phyloP scores from a whole-genome alignment of 768 basidiomycete species.

The Grammothele lineata region DNA sequence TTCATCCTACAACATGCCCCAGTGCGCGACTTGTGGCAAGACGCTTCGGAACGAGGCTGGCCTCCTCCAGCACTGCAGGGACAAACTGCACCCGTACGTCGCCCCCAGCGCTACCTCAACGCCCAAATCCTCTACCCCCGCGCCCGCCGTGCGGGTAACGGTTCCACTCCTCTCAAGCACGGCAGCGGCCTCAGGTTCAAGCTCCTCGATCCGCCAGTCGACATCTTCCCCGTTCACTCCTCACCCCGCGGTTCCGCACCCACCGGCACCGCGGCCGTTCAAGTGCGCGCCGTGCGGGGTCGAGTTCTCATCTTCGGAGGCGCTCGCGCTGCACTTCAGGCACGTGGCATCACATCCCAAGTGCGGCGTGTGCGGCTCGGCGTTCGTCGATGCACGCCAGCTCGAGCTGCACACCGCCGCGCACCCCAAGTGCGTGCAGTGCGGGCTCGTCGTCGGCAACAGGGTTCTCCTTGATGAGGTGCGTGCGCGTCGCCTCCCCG shows the following conservation, averaged over 20 bases:
- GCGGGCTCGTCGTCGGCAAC: constrained; percentile 1
- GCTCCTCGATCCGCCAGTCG: neutral
- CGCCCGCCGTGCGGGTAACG: neutral
- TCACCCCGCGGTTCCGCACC: neutral
- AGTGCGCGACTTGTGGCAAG: constrained; percentile 5
- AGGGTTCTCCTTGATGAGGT: constrained; percentile 5
- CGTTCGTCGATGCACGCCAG: constrained; percentile 8
- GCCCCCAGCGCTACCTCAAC: neutral
- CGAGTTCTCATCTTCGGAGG: constrained; percentile 11
- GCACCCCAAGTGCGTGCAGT: constrained; percentile 9
- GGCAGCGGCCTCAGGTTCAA: neutral
- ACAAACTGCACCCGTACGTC: constrained; percentile 5
- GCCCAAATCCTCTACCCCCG: neutral
- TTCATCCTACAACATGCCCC: neutral
- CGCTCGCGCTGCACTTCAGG: constrained; percentile 5
- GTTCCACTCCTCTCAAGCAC: neutral
- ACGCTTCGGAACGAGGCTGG: constrained; percentile 3
- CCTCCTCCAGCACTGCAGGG: constrained; percentile 6
- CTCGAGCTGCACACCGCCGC: neutral
- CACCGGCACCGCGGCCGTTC: neutral
- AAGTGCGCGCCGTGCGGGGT: constrained; percentile 8
- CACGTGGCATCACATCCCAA: constrained; percentile 9
- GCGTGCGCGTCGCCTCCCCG: too few relatives aligned
- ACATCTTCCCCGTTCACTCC: neutral
- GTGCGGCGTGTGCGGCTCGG: constrained; percentile 6